phyloP scores from a whole-genome alignment of 192 early-diverging fungal genomes.

The Rhizophagus sp. region DNA sequence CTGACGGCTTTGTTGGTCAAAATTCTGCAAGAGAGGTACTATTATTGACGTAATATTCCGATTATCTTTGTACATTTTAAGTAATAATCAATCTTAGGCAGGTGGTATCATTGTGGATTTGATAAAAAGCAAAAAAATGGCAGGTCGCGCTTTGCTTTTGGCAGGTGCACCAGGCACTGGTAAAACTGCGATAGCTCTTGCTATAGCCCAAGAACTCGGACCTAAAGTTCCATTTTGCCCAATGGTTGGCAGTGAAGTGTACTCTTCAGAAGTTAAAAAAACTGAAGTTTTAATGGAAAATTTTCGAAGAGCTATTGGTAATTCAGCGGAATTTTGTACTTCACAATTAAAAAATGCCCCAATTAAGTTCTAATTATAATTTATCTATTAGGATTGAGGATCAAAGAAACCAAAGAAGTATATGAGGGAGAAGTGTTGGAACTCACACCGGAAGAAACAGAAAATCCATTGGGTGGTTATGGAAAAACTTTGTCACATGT shows the following conservation, averaged over 20 bases:
- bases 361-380: background rate
- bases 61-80: background rate
- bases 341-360: background rate
- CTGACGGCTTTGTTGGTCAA: constrained; percentile 89
- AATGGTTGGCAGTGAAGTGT: constrained; percentile 98
- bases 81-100: constrained; percentile 54
- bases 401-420: constrained; percentile 99
- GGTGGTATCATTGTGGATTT: constrained; percentile 93
- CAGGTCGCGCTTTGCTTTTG: constrained; percentile 90
- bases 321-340: background rate
- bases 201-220: constrained; percentile 95
- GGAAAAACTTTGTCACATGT: constrained; percentile 96
- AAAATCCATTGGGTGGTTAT: constrained; percentile 98
- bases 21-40: constrained; percentile 89
- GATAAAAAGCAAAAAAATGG: constrained; percentile 96
- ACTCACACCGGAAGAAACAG: constrained; percentile 94
- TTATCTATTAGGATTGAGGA: constrained; percentile 67
- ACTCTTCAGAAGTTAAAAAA: constrained; percentile 97
- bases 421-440: constrained; percentile 99
- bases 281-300: constrained; percentile 99
- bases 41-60: background rate
- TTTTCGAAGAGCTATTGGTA: constrained; percentile 94
- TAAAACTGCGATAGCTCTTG: constrained; percentile 97
- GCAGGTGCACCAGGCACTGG: constrained; percentile 97
- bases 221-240: constrained; percentile 99